phyloP scores from a whole-genome alignment of 2,329 filamentous ascomycete species.

The Cadophora sp. region DNA sequence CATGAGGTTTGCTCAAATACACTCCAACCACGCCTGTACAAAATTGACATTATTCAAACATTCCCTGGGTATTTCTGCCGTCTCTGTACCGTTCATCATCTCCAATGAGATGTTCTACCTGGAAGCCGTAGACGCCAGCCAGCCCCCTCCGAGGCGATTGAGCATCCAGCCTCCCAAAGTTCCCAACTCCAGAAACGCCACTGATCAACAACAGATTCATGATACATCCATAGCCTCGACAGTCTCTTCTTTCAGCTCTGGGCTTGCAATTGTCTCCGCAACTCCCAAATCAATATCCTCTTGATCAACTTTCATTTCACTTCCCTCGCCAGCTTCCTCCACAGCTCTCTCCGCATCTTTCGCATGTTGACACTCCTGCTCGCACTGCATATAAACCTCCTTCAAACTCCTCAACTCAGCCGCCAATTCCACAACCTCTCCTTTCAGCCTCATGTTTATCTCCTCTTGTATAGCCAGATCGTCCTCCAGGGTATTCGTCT shows the following conservation, averaged over 20 bases:
- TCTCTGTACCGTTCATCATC: not conserved
- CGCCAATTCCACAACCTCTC: not conserved
- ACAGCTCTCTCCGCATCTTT: not conserved
- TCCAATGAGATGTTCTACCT: not conserved
- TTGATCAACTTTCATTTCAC: not conserved
- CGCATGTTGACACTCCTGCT: constrained; percentile 10
- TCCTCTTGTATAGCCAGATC: constrained; percentile 15
- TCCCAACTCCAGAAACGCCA: not conserved
- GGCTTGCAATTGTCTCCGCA: not conserved
- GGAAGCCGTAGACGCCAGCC: not conserved
- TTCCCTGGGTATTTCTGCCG: not conserved
- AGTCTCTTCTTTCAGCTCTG: not conserved
- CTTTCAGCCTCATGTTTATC: constrained; percentile 13
- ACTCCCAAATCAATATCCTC: not conserved
- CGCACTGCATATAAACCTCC: constrained; percentile 13
- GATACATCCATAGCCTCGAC: constrained; percentile 9
- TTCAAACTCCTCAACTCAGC: not conserved
- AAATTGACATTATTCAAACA: not conserved
- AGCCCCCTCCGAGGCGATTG: not conserved
- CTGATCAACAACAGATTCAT: not conserved
- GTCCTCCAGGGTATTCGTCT: constrained; percentile 19
- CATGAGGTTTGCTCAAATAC: not conserved
- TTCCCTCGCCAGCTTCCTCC: no score
- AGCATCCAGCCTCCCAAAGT: not conserved
- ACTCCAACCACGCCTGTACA: not conserved